Base-by-base conservation (phyloP, 1,284 basidiomycete genomes). In the Puccinia coronata region DNA sequence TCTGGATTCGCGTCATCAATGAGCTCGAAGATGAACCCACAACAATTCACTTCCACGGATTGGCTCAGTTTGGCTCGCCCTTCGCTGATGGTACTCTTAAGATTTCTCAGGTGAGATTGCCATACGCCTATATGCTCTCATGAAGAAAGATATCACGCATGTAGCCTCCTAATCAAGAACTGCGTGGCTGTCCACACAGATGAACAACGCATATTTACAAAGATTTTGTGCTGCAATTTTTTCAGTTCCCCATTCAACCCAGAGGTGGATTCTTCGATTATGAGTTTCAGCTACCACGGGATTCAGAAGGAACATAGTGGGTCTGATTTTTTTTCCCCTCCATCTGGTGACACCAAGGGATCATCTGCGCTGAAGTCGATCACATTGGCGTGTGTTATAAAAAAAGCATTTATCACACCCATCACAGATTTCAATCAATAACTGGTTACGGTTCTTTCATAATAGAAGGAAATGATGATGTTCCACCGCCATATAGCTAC, bases 1-100 rank as follows among this genome's bases (percentile, higher is more conserved):
- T 81, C 18, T 81, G 79, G 79, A 81, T 81, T 47, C 53, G 79
- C 16, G 79, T 81, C 20, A 63, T 63, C 43, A 81, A 81, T 61
- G 57, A 81, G 20, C 79, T 81, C 20, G 41, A 59, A 31, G 34
- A 73, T 41, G 53, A 81, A 65, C 23, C 69, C 9, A 63, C 59
- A 63, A 74, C 79, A 23, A 47, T 81, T 12, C 79, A 81, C 49
- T 81, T 72, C 36, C 79, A 81, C 49, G 79, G 79, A 39, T 25
- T 81, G 18, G 69, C 55, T n/a, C 79, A 81, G 47, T 81, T 51
- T 51, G 79, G 79, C 18, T 73, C 79, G 5, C 79, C 79, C 34
- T 81, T 73, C 36, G 79, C 79, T 25, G 79, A 81, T 67, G 79
- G 79, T 49, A 81, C 79, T 34, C 18, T 39, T 0, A 49, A 28